phyloP scores from a whole-genome alignment of 176 grass and related monocot genomes.

The sorghum (Sorghum bicolor) region Sorghum_bicolor_NCBIv3 NC_012873.2:42750001-42750500 shows the following conservation, averaged over 20 bases:
- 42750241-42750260: slow-evolving; percentile 96
- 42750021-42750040: neutral
- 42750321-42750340: slow-evolving; percentile 1
- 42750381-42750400: slow-evolving; percentile 87
- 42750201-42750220: slow-evolving; percentile 61
- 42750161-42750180: slow-evolving; percentile 62
- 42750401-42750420: slow-evolving; percentile 81
- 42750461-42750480: slow-evolving; percentile 91
- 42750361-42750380: slow-evolving; percentile 98
- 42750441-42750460: slow-evolving; percentile 70
- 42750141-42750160: neutral
- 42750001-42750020: neutral
- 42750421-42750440: slow-evolving; percentile 68
- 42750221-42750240: slow-evolving; percentile 76
- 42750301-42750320: slow-evolving; percentile 5
- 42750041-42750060: neutral
- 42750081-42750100: neutral
- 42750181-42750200: slow-evolving; percentile 94
- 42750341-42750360: slow-evolving; percentile 14
- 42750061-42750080: slow-evolving; percentile 15
- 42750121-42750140: neutral
- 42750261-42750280: slow-evolving; percentile 67
- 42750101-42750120: neutral
- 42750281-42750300: slow-evolving; percentile 9
- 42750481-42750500: slow-evolving; percentile 87